Evolutionary conservation across 176 grass and related monocot genomes (phyloP).

Genomic region (Bothriochloa decipiens): DNA sequence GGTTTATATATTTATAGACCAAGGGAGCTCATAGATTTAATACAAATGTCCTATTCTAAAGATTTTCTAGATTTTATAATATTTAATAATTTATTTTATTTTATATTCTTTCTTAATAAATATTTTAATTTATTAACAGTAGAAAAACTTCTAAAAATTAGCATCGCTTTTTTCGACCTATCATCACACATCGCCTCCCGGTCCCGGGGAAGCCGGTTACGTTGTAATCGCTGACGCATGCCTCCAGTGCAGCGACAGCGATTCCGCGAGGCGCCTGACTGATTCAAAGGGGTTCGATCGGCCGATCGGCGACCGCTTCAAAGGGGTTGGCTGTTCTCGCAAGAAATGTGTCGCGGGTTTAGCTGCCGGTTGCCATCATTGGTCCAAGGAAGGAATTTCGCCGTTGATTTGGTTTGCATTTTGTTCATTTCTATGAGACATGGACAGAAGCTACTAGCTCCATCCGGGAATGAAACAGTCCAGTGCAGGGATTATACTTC

Average conservation of each 20-base stretch:
- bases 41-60: too few species aligned
- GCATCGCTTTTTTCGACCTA: too few species aligned
- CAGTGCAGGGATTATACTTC: neutral
- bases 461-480: neutral
- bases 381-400: constrained; percentile 15
- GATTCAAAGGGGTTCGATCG: constrained; percentile 47
- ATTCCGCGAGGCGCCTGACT: constrained; percentile 26
- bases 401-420: neutral
- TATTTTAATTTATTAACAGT: too few species aligned
- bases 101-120: too few species aligned
- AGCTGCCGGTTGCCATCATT: constrained; percentile 34
- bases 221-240: neutral
- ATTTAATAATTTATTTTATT: too few species aligned
- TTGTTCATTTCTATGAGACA: neutral
- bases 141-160: too few species aligned
- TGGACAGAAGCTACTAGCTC: neutral
- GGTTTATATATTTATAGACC: too few species aligned
- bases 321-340: constrained; percentile 12
- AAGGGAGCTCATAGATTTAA: too few species aligned
- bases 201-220: neutral
- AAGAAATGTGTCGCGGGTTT: constrained; percentile 11
- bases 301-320: constrained; percentile 38
- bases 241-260: neutral
- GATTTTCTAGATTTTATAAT: too few species aligned
- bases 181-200: too few species aligned